phyloP scores from a whole-genome alignment of 805 yeast species.

The Hanseniaspora singularis region DNA sequence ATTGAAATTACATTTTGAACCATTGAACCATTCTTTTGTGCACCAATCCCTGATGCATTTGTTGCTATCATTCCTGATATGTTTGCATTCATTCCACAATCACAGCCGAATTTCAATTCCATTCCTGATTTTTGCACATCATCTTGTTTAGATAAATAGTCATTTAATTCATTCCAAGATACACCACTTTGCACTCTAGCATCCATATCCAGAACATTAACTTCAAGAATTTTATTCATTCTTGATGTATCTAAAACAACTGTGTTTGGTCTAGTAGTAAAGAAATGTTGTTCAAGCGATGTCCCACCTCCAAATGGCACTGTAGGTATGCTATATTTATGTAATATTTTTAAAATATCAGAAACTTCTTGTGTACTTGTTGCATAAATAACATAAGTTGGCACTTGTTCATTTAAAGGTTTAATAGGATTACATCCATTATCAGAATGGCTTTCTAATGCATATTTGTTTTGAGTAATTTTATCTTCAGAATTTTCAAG shows the following conservation, averaged over 20 bases:
- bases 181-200: constrained; percentile 71
- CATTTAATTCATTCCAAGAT: constrained; percentile 70
- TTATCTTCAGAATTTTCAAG: constrained; percentile 40
- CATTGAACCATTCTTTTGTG: constrained; percentile 75
- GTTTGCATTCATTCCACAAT: constrained; percentile 84
- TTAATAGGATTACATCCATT: constrained; percentile 61
- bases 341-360: constrained; percentile 46
- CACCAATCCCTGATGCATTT: constrained; percentile 74
- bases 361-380: constrained; percentile 57
- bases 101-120: constrained; percentile 66
- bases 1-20: constrained; percentile 63
- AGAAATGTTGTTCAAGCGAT: constrained; percentile 71
- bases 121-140: constrained; percentile 17
- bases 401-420: constrained; percentile 49
- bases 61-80: constrained; percentile 81
- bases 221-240: constrained; percentile 47
- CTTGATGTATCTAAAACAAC: constrained; percentile 41
- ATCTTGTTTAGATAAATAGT: constrained; percentile 35
- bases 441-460: constrained; percentile 43
- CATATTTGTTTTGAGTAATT: constrained; percentile 40
- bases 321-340: constrained; percentile 53
- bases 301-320: constrained; percentile 75
- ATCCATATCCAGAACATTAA: constrained; percentile 63
- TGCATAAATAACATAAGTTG: constrained; percentile 52
- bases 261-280: constrained; percentile 49